Percentiles rank a stretch among this genome's conserved stretches.
These are phyloP conservation scores for Jackrogersella minutella DNA, from an alignment of 495 filamentous ascomycete genomes.

Conservation along the genomic window DNA sequence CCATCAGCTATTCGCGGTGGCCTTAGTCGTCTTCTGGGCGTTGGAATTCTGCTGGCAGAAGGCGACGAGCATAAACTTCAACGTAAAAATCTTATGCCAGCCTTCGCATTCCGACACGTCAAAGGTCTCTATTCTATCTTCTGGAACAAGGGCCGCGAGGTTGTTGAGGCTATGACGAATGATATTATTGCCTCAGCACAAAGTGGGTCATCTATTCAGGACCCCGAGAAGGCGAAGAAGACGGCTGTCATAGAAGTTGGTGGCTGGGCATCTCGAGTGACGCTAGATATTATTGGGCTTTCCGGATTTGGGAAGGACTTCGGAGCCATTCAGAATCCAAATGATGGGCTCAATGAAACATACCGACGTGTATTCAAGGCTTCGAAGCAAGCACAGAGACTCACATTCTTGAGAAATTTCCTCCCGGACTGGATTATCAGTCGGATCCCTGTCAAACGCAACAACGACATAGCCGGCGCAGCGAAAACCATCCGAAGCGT, in stretches of 20 bases:
- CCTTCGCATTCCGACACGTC: slow-evolving; percentile 84
- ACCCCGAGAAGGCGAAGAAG: slow-evolving; percentile 51
- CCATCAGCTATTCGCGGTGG: slow-evolving; percentile 63
- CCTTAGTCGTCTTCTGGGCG: slow-evolving; percentile 72
- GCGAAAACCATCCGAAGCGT: slow-evolving; percentile 65
- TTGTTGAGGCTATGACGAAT: slow-evolving; percentile 57
- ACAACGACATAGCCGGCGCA: slow-evolving; percentile 65
- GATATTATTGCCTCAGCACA: slow-evolving; percentile 39
- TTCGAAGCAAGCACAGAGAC: slow-evolving; percentile 46
- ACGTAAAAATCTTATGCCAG: slow-evolving; percentile 81
- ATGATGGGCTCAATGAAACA: slow-evolving; percentile 69
- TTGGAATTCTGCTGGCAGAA: slow-evolving; percentile 83
- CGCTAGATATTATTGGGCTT: slow-evolving; percentile 87
- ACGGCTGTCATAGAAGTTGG: slow-evolving; percentile 69
- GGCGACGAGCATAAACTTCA: slow-evolving; percentile 86
- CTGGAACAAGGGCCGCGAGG: slow-evolving; percentile 71
- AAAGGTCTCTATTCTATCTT: slow-evolving; percentile 87
- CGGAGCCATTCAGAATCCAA: slow-evolving; percentile 68
- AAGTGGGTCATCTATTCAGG: slow-evolving; percentile 51
- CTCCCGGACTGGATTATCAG: slow-evolving; percentile 59
- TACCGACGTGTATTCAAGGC: slow-evolving; percentile 69
- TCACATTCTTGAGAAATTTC: slow-evolving; percentile 56
- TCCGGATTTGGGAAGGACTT: slow-evolving; percentile 87
- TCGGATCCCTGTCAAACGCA: slow-evolving; percentile 70
- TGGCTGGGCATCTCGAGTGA: slow-evolving; percentile 73